Evolutionary conservation across 306 rosid genomes (phyloP).

Genomic region (Vachellia pachyceras): DNA sequence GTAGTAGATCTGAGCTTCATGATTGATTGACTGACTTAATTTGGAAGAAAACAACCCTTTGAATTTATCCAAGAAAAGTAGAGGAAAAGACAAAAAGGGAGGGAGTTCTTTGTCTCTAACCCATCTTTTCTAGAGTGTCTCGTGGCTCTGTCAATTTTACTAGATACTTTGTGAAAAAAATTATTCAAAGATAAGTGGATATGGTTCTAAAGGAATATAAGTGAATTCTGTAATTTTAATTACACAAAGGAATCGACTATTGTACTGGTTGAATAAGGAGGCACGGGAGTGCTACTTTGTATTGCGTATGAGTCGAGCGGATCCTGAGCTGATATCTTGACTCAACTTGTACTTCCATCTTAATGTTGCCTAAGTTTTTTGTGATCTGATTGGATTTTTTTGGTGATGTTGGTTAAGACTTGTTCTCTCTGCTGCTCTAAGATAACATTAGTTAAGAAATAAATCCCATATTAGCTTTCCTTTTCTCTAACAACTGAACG

Average conservation of each 20-base stretch:
- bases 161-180: neutral
- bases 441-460: neutral
- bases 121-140: neutral
- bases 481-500: neutral
- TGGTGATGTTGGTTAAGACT: neutral
- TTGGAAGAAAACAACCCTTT: conserved; percentile 2
- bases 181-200: neutral
- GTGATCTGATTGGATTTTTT: neutral
- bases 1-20: conserved; percentile 38
- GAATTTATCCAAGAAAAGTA: neutral
- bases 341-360: neutral
- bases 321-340: neutral
- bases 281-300: neutral
- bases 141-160: neutral
- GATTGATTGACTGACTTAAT: conserved; percentile 11
- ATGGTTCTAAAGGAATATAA: neutral
- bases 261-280: neutral
- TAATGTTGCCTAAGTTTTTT: neutral
- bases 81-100: neutral
- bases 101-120: neutral
- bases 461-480: neutral
- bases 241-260: neutral
- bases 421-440: neutral
- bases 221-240: neutral
- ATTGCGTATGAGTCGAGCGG: neutral